phyloP scores from a whole-genome alignment of 176 grass and related monocot genomes.

The Aegilops longissima region DNA sequence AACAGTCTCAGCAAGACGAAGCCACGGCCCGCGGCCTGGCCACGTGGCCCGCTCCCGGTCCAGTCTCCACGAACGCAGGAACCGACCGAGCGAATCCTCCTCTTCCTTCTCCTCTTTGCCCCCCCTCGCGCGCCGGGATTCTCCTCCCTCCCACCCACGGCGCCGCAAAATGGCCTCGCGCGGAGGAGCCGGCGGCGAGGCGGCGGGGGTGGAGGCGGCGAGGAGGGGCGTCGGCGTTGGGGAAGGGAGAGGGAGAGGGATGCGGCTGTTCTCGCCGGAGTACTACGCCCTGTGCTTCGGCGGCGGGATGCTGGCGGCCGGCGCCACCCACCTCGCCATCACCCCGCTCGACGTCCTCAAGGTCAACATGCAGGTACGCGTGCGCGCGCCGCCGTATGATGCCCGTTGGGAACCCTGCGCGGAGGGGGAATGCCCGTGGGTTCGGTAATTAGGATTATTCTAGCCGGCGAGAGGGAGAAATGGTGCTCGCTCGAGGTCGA shows the following conservation, averaged over 20 bases:
- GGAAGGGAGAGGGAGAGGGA: slow-evolving; percentile 13
- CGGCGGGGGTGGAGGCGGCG: slow-evolving; percentile 25
- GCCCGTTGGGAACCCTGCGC: not conserved
- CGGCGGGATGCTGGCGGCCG: slow-evolving; percentile 92
- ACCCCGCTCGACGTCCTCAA: slow-evolving; percentile 95
- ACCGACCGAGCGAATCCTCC: not conserved
- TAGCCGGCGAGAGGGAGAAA: not conserved
- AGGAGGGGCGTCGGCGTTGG: not conserved
- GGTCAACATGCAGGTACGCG: slow-evolving; percentile 93
- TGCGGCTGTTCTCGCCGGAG: slow-evolving; percentile 80
- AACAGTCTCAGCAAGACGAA: not conserved
- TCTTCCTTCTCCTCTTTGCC: not conserved
- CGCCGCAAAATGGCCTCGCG: slow-evolving; percentile 28
- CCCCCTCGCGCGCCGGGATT: not conserved
- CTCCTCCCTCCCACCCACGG: not conserved
- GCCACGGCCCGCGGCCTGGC: slow-evolving; percentile 12
- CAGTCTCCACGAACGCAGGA: slow-evolving; percentile 51
- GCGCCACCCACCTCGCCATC: slow-evolving; percentile 89
- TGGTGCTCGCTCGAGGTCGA: not conserved
- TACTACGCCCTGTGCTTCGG: slow-evolving; percentile 85
- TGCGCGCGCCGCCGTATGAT: not conserved
- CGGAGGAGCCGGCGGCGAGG: slow-evolving; percentile 20
- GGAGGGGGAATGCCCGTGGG: not conserved
- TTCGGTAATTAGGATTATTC: not conserved
- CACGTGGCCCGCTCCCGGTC: slow-evolving; percentile 67